Base-by-base conservation (phyloP, 495 filamentous ascomycete species). In the Penicilliopsis zonata region DNA sequence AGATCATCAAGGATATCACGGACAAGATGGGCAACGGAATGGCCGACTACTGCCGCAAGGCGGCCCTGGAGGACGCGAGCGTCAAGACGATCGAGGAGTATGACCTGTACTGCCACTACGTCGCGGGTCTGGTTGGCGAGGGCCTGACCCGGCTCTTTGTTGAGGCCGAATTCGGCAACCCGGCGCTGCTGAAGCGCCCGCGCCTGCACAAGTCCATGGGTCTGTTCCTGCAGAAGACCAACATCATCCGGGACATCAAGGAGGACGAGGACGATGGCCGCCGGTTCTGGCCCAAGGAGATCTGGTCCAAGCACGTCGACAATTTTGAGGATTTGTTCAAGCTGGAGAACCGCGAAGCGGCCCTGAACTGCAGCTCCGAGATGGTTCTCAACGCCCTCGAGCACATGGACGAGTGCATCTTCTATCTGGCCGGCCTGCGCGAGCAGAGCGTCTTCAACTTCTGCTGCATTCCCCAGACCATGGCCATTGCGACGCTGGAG, bases 361-460 rank as follows among this genome's bases (percentile, higher is more conserved):
- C 90, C 3, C 57, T 96, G 10, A 74, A 87, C 47, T 93, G 85
- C 59, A 84, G 78, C 51, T 94, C 86, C 0, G 86, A 96, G 44
- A 92, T 98, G 88, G 76, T 94, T 13, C 62, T 96, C 23, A 82
- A 88, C 35, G 80, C 87, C 13, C 70, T 98, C 28, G 69, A 74
- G 50, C 86, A 94, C 42, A 85, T 76, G 18, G 84, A 93, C 40
- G 85, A 96, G 44, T 95, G 87, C 57, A 62, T 98, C 6, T 96
- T 86, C 64, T 98, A 98, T 65, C 82, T 98, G 60, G 92, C 92
- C 14, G 92, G 86, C 13, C 70, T 96, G 27, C 83, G 81, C 36
- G 90, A 98, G 54, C 90, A 96, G 61, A 90, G 82, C 53, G 86
- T 94, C n/a, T 98, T 98, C 79, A 96, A 98, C 66, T 98, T 98